These are phyloP conservation scores for Fraxinus quadrangulata DNA, from an alignment of 257 asterid species.

Conservation along the genomic window DNA sequence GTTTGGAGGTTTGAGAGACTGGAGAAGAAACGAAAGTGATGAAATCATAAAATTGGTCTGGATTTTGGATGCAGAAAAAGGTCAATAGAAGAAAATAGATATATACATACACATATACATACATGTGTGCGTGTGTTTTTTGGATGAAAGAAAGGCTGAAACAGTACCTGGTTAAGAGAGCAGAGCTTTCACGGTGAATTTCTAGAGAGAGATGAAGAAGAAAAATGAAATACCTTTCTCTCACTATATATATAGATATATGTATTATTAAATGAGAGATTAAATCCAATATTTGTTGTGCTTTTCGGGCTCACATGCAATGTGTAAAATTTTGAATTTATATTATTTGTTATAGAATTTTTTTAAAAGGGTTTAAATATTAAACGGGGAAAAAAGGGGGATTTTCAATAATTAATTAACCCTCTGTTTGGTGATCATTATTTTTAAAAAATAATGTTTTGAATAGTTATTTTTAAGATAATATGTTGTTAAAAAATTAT, in stretches of 20 bases:
- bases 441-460: too few relatives aligned
- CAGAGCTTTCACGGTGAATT: constrained; percentile 38
- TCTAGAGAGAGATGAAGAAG: constrained; percentile 27
- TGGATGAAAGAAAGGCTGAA: neutral
- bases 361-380: too few relatives aligned
- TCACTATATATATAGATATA: neutral
- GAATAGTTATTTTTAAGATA: too few relatives aligned
- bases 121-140: constrained; percentile 9
- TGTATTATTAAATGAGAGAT: too few relatives aligned
- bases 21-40: constrained; percentile 28
- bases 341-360: too few relatives aligned
- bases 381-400: too few relatives aligned
- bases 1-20: constrained; percentile 9
- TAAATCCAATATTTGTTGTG: too few relatives aligned
- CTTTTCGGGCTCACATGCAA: too few relatives aligned
- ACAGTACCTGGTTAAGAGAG: constrained; percentile 28
- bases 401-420: too few relatives aligned
- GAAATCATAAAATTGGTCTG: constrained; percentile 35
- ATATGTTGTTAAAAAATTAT: too few relatives aligned
- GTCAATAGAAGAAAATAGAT: constrained; percentile 26
- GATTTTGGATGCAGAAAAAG: constrained; percentile 37
- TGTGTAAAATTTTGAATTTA: too few relatives aligned
- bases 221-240: constrained; percentile 24
- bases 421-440: too few relatives aligned
- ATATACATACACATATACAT: constrained; percentile 3